Percentiles rank a stretch among this genome's conserved stretches.
Evolutionary conservation across 169 alveolate genomes (phyloP).

Genomic region (Plasmodium ovale): DNA sequence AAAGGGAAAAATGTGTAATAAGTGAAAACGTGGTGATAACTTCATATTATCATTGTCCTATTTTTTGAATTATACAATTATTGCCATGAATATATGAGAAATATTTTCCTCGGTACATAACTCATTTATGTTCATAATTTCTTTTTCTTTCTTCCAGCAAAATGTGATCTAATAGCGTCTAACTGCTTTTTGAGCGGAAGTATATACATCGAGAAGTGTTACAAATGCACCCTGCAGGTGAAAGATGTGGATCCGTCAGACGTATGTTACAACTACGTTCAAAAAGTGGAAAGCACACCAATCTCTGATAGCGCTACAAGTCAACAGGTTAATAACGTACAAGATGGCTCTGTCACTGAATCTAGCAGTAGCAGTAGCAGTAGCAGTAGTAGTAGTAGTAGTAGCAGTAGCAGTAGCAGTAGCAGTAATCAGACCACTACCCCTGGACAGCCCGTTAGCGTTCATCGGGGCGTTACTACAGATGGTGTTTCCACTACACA

Average conservation of each 20-base stretch:
- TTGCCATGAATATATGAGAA: too few species aligned
- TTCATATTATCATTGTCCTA: too few species aligned
- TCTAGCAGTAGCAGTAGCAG: neutral
- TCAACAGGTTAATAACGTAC: neutral
- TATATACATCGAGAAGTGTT: conserved; percentile 6
- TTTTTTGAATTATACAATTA: too few species aligned
- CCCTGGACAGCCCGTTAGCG: neutral
- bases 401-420: neutral
- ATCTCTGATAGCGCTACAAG: neutral
- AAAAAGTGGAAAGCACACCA: neutral
- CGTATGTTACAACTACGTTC: conserved; percentile 22
- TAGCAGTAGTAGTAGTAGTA: neutral
- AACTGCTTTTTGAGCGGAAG: conserved; percentile 17
- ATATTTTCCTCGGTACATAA: too few species aligned
- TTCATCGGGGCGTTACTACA: neutral
- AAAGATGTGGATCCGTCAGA: neutral
- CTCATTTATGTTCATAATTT: neutral
- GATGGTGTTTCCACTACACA: neutral
- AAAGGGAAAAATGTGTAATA: neutral
- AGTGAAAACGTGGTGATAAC: neutral
- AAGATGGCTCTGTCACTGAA: neutral
- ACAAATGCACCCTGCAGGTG: conserved; percentile 15
- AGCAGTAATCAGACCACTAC: neutral
- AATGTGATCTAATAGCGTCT: conserved; percentile 14
- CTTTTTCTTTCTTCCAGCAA: neutral